Conservation (phyloP, 306 rosid genomes). For the Sechiopsis laciniata region DNA sequence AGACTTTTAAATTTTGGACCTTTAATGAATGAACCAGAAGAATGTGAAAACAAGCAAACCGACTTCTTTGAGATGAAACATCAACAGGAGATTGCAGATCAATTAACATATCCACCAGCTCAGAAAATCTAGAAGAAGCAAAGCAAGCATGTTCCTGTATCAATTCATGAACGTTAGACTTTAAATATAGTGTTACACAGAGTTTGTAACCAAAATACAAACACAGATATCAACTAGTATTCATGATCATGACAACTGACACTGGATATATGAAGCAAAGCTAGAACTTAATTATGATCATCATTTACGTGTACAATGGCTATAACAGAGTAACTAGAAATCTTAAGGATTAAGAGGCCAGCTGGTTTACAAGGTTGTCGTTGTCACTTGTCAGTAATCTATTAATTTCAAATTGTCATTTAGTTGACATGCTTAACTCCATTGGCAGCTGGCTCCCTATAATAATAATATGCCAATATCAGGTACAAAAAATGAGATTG, state of each 20-base stretch:
- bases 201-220: neutral
- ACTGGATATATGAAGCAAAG: slow-evolving; percentile 3
- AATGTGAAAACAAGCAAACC: slow-evolving; percentile 57
- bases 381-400: slow-evolving; percentile 11
- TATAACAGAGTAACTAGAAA: neutral
- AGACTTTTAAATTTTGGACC: slow-evolving; percentile 39
- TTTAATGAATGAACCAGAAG: slow-evolving; percentile 60
- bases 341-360: neutral
- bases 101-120: slow-evolving; percentile 57
- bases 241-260: neutral
- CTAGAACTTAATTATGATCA: neutral
- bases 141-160: slow-evolving; percentile 64
- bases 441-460: neutral
- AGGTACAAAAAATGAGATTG: too few species aligned
- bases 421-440: neutral
- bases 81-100: slow-evolving; percentile 52
- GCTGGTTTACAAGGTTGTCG: slow-evolving; percentile 4
- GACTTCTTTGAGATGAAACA: slow-evolving; percentile 48
- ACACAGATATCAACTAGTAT: neutral
- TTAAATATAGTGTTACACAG: neutral
- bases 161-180: slow-evolving; percentile 16
- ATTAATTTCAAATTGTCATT: neutral
- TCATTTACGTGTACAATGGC: neutral
- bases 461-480: too few species aligned
- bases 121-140: slow-evolving; percentile 46